Evolutionary conservation across 1,284 basidiomycete species (phyloP).

Genomic region (Neotropicomus parvogracilis): DNA sequence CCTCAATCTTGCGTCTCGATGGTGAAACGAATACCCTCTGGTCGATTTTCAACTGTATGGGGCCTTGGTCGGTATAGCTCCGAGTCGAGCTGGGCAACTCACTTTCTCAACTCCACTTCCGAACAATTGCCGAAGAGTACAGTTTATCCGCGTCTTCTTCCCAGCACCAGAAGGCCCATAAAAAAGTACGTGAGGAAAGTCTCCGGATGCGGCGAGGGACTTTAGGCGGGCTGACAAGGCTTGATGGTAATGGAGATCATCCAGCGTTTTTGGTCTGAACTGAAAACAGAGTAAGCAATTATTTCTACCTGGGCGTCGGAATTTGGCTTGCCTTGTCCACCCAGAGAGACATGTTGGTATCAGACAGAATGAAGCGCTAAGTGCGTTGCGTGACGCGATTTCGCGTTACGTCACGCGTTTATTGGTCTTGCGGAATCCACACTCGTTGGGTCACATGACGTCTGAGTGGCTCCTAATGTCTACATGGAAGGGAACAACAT

Average conservation of each 20-base stretch:
- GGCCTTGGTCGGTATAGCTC: constrained; percentile 6
- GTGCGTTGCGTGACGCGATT: constrained; percentile 3
- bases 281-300: constrained; percentile 33
- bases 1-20: constrained; percentile 91
- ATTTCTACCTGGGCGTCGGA: not conserved
- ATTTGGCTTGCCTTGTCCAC: constrained; percentile 67
- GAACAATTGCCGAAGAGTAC: constrained; percentile 86
- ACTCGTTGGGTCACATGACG: no score
- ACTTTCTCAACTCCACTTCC: constrained; percentile 93
- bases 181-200: constrained; percentile 97
- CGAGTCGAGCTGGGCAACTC: constrained; percentile 12
- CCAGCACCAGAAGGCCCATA: constrained; percentile 97
- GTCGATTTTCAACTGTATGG: constrained; percentile 88
- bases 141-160: constrained; percentile 96
- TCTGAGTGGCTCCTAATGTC: no score
- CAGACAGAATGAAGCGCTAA: not conserved
- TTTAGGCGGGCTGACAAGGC: constrained; percentile 78
- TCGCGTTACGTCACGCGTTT: constrained; percentile 30
- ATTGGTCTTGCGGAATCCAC: constrained; percentile 11
- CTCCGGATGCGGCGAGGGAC: constrained; percentile 81
- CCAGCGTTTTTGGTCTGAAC: constrained; percentile 85
- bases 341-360: constrained; percentile 75
- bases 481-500: no score
- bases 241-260: constrained; percentile 87
- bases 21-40: constrained; percentile 96